Conservation (phyloP, 129 eudicot species). For the Artemisia tridentata region DNA sequence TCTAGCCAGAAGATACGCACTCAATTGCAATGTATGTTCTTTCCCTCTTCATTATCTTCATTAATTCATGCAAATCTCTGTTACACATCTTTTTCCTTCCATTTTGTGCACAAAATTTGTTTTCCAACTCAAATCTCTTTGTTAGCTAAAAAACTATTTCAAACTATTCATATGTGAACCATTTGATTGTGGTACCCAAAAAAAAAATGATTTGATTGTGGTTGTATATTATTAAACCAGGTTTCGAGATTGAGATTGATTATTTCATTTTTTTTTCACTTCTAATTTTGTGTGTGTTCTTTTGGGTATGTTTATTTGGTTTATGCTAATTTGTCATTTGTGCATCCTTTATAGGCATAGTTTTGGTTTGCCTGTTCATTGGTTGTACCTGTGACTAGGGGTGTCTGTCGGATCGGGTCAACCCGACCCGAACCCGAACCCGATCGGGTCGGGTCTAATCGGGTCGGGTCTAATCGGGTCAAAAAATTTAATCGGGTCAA, state of each 20-base stretch:
- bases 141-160: background rate
- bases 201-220: background rate
- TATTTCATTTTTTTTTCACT: slow-evolving; percentile 28
- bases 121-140: background rate
- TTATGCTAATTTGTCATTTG: slow-evolving; percentile 47
- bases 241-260: slow-evolving; percentile 43
- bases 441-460: too few relatives aligned
- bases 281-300: slow-evolving; percentile 32
- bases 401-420: too few relatives aligned
- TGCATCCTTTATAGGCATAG: slow-evolving; percentile 74
- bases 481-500: too few relatives aligned
- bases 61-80: background rate
- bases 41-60: slow-evolving; percentile 3
- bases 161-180: too few relatives aligned
- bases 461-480: too few relatives aligned
- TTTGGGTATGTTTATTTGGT: slow-evolving; percentile 46
- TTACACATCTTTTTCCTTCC: background rate
- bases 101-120: slow-evolving; percentile 3
- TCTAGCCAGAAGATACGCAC: slow-evolving; percentile 80
- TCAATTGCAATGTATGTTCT: slow-evolving; percentile 74
- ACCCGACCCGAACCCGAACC: too few relatives aligned
- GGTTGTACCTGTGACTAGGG: too few relatives aligned
- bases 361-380: slow-evolving; percentile 96
- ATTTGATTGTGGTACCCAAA: too few relatives aligned
- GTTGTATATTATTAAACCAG: slow-evolving; percentile 19